Evolutionary conservation across 2,329 filamentous ascomycete genomes (phyloP), one percentile per base, ranked within the genome.

Genomic region (Pseudocercospora ulei): DNA sequence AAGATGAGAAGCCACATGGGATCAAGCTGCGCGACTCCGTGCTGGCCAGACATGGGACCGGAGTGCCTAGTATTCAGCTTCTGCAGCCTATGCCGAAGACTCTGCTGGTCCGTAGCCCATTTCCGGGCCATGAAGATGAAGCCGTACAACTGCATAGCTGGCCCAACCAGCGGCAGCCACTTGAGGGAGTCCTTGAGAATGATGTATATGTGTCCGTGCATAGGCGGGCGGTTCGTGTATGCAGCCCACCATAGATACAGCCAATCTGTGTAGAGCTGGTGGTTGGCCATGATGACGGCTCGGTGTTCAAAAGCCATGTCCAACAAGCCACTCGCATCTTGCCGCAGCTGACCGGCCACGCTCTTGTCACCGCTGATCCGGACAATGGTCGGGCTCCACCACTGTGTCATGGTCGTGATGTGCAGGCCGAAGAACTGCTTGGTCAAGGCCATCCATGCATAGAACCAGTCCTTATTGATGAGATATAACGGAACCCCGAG

Each of bases 51-150:
- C 38, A 65, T 43, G 8, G 65, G 62, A 2, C 47, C 47, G 4
- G 48, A 48, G 42, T 64, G 63, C 19, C 56, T 58, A 1, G 53
- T 68, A 56, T 76, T 80, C 43, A 93, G 71, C 63, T 85, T 83
- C 47, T 73, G 66, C 5, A 93, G 65, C 1, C 84, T 75, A 57
- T 88, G 74, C 9, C 78, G 76, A 56, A 93, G 69, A 34, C 83
- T 75, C 1, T 78, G 72, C 54, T 80, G 76, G 57, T 93, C 85
- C 13, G 76, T 78, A 3, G 78, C 72, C 83, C 87, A 90, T 58
- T 90, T 92, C 43, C 85, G 76, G n/a, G 82, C 83, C 71, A 93
- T 80, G 67, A 92, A 93, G 58, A 93, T 84, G 69, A 93, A 93
- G 51, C 82, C 76, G 58, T 80, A 87, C 57, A 90, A 80, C 67